Conservation (phyloP, 1,139 yeast genomes). For the Sugiyamaella sp. region DNA sequence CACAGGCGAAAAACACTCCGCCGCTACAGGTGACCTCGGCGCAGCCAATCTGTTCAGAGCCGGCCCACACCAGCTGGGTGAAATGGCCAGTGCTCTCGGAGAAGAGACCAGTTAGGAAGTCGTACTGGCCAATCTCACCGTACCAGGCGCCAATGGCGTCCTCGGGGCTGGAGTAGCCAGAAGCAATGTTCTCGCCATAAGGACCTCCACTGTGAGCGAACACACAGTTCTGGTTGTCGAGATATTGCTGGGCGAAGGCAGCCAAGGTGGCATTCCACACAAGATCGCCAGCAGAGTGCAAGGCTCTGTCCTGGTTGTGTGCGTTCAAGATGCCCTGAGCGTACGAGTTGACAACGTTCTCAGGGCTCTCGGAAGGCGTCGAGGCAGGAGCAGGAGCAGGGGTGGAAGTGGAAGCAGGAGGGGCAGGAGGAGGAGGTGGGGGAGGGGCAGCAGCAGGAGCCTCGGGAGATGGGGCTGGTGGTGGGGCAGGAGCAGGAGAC, state of each 20-base stretch:
- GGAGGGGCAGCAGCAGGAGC: constrained; percentile 22
- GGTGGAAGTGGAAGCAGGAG: constrained; percentile 23
- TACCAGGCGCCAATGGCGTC: constrained; percentile 87
- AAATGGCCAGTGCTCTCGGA: constrained; percentile 65
- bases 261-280: constrained; percentile 69
- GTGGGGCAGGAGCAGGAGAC: constrained; percentile 21
- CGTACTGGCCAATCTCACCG: constrained; percentile 58
- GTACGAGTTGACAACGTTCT: constrained; percentile 24
- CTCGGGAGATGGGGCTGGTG: constrained; percentile 21
- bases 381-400: constrained; percentile 18
- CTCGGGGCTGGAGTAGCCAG: constrained; percentile 58
- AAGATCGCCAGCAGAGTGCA: constrained; percentile 61
- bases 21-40: constrained; percentile 50
- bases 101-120: constrained; percentile 51
- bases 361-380: constrained; percentile 14
- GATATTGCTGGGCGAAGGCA: constrained; percentile 64
- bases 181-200: constrained; percentile 87
- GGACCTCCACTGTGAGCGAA: constrained; percentile 77
- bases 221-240: constrained; percentile 66
- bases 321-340: constrained; percentile 47
- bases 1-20: constrained; percentile 44
- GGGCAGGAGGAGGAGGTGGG: constrained; percentile 20
- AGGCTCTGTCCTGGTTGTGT: constrained; percentile 71
- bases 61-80: constrained; percentile 85
- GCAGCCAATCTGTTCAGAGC: constrained; percentile 71